These are phyloP conservation scores for Penstemon eatonii DNA, from an alignment of 257 asterid genomes.

Conservation along the genomic window DNA sequence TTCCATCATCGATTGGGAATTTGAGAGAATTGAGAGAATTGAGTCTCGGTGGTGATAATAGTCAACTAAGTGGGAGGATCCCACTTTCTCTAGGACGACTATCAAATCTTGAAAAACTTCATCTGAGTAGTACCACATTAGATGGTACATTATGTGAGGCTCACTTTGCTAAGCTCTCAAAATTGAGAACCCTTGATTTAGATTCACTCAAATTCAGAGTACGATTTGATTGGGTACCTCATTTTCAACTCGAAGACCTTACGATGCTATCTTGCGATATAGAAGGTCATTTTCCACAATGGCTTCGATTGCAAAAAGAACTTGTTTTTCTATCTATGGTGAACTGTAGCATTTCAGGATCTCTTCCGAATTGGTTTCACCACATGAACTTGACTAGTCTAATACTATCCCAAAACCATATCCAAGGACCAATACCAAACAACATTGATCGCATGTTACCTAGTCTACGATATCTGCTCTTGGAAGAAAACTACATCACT, in stretches of 20 bases:
- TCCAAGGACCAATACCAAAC: background rate
- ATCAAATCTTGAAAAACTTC: background rate
- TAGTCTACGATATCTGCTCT: background rate
- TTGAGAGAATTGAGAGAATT: background rate
- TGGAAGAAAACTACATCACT: background rate
- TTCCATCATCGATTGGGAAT: too few species aligned
- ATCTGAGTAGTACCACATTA: background rate
- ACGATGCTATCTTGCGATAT: background rate
- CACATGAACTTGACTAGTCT: background rate
- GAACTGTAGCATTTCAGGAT: conserved; percentile 14
- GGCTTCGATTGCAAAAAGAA: conserved; percentile 15
- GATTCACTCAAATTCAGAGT: background rate
- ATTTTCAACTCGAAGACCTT: background rate
- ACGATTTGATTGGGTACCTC: background rate
- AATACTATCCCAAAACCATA: background rate
- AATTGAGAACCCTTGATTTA: background rate
- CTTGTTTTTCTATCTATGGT: background rate
- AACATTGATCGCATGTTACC: background rate
- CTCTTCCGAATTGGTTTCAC: conserved; percentile 6
- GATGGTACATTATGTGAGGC: conserved; percentile 2
- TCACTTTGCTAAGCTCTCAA: conserved; percentile 18
- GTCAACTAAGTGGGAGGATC: too few species aligned
- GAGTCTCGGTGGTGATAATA: background rate
- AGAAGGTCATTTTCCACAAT: conserved; percentile 15
- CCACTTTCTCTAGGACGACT: background rate